Evolutionary conservation across 345 rosid genomes (phyloP), one percentile per base, ranked within the genome.

Genomic region (Arabidopsis arenosa): DNA sequence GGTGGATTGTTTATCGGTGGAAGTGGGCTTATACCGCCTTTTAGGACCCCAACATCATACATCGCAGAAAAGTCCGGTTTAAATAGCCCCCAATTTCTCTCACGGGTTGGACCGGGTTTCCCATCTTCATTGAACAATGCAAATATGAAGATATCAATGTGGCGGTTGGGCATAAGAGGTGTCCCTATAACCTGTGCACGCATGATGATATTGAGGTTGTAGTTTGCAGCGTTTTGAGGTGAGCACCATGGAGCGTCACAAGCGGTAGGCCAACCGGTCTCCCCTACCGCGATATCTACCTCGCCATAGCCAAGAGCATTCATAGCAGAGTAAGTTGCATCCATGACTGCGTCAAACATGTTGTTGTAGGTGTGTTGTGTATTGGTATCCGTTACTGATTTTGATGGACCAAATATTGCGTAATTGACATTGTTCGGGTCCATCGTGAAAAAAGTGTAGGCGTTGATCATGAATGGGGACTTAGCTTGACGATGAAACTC

Each of bases 121-220:
- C 84, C 79, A 43, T 93, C 74, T 83, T 93, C 97, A 30, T 93
- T 93, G 60, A 93, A 93, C 63, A 93, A 77, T 3, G 98, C 93
- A 56, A 91, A 93, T 43, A 93, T 5, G 75, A 70, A 87, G 0
- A 89, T 91, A 41, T 85, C 86, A 2, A 91, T 69, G 47, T 85
- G 76, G 17, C 82, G 85, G 1, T 86, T 17, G 56, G 79, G 79
- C 72, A 58, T 67, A 9, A 75, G 66, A 28, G 79, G 79, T 36
- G 79, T 75, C 9, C 62, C 74, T 54, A 56, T 58, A 26, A 17
- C 36, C 3, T 55, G 1, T 21, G 23, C 53, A 44, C 79, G 49
- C 51, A 45, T 55, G n/a, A 75, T 66, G 59, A 75, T 47, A 56
- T 75, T 67, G 11, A 5, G 18, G 41, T 75, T 67, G 66, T n/a